Evolutionary conservation across 331 rosid genomes (phyloP), one percentile per base, ranked within the genome.

Genomic region (Spiraea crenata): DNA sequence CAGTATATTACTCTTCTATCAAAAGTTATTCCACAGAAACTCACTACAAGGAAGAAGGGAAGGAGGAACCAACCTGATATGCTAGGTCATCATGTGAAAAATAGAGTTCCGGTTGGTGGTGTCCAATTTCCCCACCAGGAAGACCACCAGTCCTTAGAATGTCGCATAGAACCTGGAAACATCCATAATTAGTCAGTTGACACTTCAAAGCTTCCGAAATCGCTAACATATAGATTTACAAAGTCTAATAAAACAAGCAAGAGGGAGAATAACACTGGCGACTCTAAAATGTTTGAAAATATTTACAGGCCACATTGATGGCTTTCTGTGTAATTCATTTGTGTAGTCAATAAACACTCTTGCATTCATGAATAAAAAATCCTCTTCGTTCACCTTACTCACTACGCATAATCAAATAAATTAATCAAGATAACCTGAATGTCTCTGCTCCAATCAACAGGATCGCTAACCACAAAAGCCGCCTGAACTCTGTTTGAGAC

Each of bases 361-460:
- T 4, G 8, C 5, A 58, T 45, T 59, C 37, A 66, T 38, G 17
- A 42, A 6, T 56, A 44, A 7, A 5, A 16, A 7, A 59, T 14
- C 44, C 64, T 59, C 64, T 39, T 61, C 8, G 48, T n/a, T 39
- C 4, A 3, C 34, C 37, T 40, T 9, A 67, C 58, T 58, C 19
- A 67, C 58, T 58, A 19, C 49, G 49, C 25, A 52, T 34, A 46
- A 16, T 2, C 52, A 62, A 16, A 12, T 7, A 68, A 49, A 57
- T 15, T 47, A 37, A 41, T 74, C 39, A 60, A 65, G 52, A 49
- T 44, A 57, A 87, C 98, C 95, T 93, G 99, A 69, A 90, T 80
- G 79, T 93, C 99, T 75, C 97, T 85, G 89, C 99, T 87, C 99
- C 99, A 93, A 77, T 90, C 97, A 74, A 89, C 90, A 78, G 99